Evolutionary conservation across 192 early-diverging fungal genomes (phyloP).

Genomic region (Coemansia sp.): DNA sequence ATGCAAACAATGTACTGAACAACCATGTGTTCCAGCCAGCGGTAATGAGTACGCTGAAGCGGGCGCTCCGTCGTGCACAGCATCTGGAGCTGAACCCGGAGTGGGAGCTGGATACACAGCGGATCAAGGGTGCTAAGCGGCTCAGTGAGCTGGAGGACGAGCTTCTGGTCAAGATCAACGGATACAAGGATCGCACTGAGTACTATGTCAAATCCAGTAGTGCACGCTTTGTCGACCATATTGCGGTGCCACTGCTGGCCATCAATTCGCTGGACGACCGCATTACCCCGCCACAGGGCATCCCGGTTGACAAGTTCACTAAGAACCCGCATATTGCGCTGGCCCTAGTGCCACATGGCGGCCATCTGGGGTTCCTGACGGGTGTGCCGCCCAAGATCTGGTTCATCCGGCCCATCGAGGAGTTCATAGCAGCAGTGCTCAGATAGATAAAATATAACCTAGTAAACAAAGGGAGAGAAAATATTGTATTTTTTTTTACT

Average conservation of each 20-base stretch:
- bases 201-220: conserved; percentile 70
- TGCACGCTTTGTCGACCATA: conserved; percentile 56
- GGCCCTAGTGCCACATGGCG: conserved; percentile 78
- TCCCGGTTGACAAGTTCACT: conserved; percentile 69
- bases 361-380: conserved; percentile 84
- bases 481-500: neutral
- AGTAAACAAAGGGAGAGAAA: no score
- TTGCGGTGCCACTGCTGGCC: conserved; percentile 76
- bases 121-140: conserved; percentile 56
- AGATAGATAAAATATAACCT: no score
- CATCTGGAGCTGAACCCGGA: conserved; percentile 42
- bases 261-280: conserved; percentile 85
- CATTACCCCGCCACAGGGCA: conserved; percentile 63
- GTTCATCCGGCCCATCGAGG: conserved; percentile 65
- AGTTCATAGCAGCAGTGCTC: conserved; percentile 64
- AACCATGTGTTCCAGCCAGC: conserved; percentile 59
- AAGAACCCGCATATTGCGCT: conserved; percentile 76
- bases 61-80: conserved; percentile 43
- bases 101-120: conserved; percentile 45
- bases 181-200: conserved; percentile 74
- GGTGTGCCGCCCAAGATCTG: conserved; percentile 52
- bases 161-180: conserved; percentile 65
- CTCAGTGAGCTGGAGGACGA: conserved; percentile 83
- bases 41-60: conserved; percentile 58
- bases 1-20: conserved; percentile 56